Evolutionary conservation across 164 flowering plant species (phyloP), one percentile per base, ranked within the genome.

Genomic region (Annona squamosa): DNA sequence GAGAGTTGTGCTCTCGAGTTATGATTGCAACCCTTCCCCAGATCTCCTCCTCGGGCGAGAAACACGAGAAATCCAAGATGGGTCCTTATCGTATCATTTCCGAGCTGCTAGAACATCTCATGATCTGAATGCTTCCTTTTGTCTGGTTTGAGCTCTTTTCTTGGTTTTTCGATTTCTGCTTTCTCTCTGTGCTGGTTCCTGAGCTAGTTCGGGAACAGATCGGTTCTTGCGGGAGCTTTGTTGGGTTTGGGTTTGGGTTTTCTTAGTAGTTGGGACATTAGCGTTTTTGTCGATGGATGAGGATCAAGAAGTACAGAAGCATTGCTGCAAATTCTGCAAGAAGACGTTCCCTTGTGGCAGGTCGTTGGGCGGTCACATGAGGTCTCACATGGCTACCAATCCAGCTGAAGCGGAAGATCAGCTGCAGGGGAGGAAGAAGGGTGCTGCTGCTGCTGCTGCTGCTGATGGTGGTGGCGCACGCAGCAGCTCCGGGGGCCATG

Each of bases 321-420:
- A 91, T 79, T 81, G 80, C 7, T 94, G 98, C 87, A 91, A 86
- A 78, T 82, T 88, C 74, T 94, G 98, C 82, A 69, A 74, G 76
- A 91, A 89, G 82, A 82, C 80, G 46, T 93, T 91, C 71, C 79
- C 82, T 13, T 89, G 89, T 78, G 98, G 97, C 0, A 90, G 94
- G 84, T 91, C 97, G 63, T 78, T 94, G 71, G 98, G 97, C 12
- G 97, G 98, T 65, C 98, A 94, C 81, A 94, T 90, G 91, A 89
- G 97, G 88, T 87, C 96, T 79, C 98, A 93, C 76, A 70, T 89
- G 85, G 82, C 77, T 70, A 79, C 71, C 73, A 79, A 71, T 74
- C 80, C 84, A 16, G 71, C 75, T 77, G 76, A 80, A 45, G 48
- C 75, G 62, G 87, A 81, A 1, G 79, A 81, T 18, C 75, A 73